Evolutionary conservation across 495 filamentous ascomycete genomes (phyloP), one percentile per base, ranked within the genome.

Genomic region (Trypethelium eluteriae): DNA sequence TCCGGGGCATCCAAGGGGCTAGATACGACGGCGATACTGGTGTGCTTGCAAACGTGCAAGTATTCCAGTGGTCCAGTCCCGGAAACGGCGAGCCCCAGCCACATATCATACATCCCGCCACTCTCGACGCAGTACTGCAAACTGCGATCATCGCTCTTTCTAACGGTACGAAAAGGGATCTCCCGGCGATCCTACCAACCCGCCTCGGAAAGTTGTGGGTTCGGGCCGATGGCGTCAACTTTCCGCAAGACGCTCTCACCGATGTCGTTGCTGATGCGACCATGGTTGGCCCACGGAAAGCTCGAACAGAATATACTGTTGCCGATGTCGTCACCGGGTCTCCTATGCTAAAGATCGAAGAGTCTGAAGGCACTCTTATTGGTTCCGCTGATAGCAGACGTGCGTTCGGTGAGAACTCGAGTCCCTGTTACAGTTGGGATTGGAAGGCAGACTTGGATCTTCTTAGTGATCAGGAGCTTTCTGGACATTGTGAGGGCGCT

Each of bases 91-190:
- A 82, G 80, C 80, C 82, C 1, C 71, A 71, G 25, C 68, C 70
- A 7, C 79, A 80, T 59, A 36, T 84, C 14, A 75, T 84, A n/a
- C 82, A 85, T 62, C 83, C 83, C 0, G 78, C 78, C 0, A 82
- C 81, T 36, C 68, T 82, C 7, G 80, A 81, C 47, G 57, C 56
- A 35, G 44, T 72, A 3, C 38, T 72, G 16, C 66, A 69, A 16
- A 64, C 35, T 36, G 57, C 62, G 9, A 53, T 53, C 49, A 18
- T 53, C 16, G 12, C 49, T 5, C 5, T 53, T 12, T 53, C 49
- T 11, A 11, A 18, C 49, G 49, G 49, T 18, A 53, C 49, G 5
- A 53, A 53, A 53, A 12, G 16, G 10, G 49, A 53, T 53, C 49
- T 53, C 49, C n/a, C 49, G 7, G 49, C 49, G 49, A 12, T 53